Conservation (phyloP, 2,329 filamentous ascomycete genomes). For the Balansia obtecta region DNA sequence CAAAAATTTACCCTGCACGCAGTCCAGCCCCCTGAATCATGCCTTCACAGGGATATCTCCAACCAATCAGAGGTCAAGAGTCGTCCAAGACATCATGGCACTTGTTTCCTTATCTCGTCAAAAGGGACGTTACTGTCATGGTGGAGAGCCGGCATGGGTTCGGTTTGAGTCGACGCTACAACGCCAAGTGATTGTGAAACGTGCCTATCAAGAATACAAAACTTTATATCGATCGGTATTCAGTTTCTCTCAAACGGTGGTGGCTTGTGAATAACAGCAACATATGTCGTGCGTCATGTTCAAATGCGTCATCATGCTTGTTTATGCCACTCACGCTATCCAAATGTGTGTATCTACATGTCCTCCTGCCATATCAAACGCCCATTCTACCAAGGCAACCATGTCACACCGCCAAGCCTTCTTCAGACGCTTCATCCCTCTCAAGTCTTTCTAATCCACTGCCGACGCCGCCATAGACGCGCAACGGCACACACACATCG, state of each 20-base stretch:
- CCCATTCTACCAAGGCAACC: background rate
- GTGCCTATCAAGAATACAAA: background rate
- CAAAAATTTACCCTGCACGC: background rate
- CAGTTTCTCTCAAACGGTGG: background rate
- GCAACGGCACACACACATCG: constrained; percentile 73
- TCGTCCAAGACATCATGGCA: too few species aligned
- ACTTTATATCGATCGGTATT: too few species aligned
- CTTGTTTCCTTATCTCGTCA: too few species aligned
- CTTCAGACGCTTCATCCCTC: constrained; percentile 39
- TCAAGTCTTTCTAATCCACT: constrained; percentile 44
- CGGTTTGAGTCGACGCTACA: too few species aligned
- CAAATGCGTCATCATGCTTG: background rate
- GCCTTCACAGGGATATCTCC: too few species aligned
- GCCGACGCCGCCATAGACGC: constrained; percentile 59
- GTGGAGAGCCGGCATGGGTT: too few species aligned
- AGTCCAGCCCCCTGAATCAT: too few species aligned
- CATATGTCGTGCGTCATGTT: background rate
- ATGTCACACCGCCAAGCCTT: constrained; percentile 27
- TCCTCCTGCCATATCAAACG: background rate
- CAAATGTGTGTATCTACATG: background rate
- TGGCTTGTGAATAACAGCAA: too few species aligned
- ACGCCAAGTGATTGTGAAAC: background rate
- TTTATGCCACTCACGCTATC: background rate
- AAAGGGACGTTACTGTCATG: too few species aligned
- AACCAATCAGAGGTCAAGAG: too few species aligned